Conservation (phyloP, 306 rosid genomes). For the Comarum palustre region DNA sequence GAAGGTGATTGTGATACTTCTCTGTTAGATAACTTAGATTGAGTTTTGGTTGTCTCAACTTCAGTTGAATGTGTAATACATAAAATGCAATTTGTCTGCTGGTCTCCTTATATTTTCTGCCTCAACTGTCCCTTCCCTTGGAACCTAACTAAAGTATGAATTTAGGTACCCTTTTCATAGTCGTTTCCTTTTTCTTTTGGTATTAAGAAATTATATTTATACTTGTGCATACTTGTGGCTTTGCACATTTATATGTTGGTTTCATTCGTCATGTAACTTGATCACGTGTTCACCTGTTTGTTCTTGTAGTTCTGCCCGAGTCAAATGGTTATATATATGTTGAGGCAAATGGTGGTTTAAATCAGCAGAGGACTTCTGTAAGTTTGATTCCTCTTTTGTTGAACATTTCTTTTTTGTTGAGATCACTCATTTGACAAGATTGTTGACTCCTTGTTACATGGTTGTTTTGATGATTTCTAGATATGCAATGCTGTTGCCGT, state of each 20-base stretch:
- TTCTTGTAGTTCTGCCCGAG: slow-evolving; percentile 61
- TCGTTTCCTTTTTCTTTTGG: no score
- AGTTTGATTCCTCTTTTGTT: slow-evolving; percentile 33
- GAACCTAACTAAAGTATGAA: no score
- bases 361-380: slow-evolving; percentile 96
- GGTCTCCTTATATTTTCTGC: neutral
- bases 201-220: neutral
- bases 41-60: neutral
- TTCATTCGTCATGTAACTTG: slow-evolving; percentile 1
- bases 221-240: neutral
- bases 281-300: slow-evolving; percentile 13
- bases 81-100: neutral
- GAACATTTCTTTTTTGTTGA: slow-evolving; percentile 12
- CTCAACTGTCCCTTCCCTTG: neutral
- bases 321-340: slow-evolving; percentile 90
- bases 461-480: slow-evolving; percentile 43
- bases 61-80: neutral
- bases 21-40: neutral
- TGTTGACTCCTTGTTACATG: slow-evolving; percentile 26
- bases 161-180: no score
- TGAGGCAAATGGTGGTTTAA: slow-evolving; percentile 97
- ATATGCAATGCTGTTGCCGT: slow-evolving; percentile 98
- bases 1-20: neutral
- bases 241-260: neutral
- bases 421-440: slow-evolving; percentile 21